A percentile compares a stretch with the other conserved stretches of the same genome.
These are phyloP conservation scores for Fulvia fulva DNA, from an alignment of 2,329 filamentous ascomycete species.

Conservation along the genomic window DNA sequence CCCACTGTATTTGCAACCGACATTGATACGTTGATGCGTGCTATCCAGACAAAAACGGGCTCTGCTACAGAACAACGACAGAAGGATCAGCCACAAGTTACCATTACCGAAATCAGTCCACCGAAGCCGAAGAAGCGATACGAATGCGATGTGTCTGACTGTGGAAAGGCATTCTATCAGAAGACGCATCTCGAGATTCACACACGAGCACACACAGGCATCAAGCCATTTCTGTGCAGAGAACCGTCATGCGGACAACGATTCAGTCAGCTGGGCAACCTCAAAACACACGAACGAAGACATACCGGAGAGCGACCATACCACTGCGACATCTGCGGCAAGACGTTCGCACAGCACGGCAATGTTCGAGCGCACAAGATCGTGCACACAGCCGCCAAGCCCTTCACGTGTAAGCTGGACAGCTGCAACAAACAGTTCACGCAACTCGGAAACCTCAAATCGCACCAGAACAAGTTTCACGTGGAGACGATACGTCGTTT, in stretches of 20 bases:
- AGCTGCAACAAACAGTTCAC: conserved; percentile 85
- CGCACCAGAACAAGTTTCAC: conserved; percentile 94
- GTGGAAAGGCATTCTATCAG: conserved; percentile 79
- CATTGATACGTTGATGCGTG: conserved; percentile 83
- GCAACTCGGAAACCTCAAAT: conserved; percentile 89
- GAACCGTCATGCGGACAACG: conserved; percentile 68
- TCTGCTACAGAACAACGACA: conserved; percentile 20
- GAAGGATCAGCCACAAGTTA: neutral
- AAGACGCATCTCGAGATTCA: conserved; percentile 94
- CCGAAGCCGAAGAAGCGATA: conserved; percentile 59
- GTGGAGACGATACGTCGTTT: conserved; percentile 66
- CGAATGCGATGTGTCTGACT: conserved; percentile 68
- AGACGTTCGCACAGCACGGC: conserved; percentile 78
- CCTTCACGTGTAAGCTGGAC: conserved; percentile 76
- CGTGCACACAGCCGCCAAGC: conserved; percentile 73
- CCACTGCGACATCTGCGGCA: conserved; percentile 72
- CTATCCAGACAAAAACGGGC: conserved; percentile 67
- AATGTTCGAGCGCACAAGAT: conserved; percentile 81
- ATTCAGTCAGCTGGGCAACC: conserved; percentile 87
- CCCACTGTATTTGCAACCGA: conserved; percentile 68
- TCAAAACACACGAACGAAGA: conserved; percentile 84
- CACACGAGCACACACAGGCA: conserved; percentile 79
- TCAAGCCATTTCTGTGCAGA: conserved; percentile 84
- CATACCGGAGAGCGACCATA: conserved; percentile 87
- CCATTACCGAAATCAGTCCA: neutral